A percentile compares a stretch with the other conserved stretches of the same genome.
Conservation (phyloP, 805 yeast species). For the Pichia deserticola region DNA sequence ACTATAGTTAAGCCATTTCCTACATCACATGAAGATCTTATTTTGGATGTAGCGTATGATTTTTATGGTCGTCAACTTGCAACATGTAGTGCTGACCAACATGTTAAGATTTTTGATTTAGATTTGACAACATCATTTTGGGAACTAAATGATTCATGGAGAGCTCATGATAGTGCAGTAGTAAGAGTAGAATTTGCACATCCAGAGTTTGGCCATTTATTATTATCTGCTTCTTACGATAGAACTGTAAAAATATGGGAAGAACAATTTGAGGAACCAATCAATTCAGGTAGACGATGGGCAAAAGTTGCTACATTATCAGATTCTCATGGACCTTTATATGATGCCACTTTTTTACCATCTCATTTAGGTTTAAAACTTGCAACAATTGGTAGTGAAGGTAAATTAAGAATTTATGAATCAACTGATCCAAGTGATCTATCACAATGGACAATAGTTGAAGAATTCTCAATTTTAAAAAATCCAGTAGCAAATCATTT, state of each 20-base stretch:
- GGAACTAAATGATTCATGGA: constrained; percentile 85
- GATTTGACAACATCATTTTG: constrained; percentile 63
- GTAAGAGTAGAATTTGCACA: constrained; percentile 86
- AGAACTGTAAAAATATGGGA: constrained; percentile 87
- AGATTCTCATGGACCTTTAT: constrained; percentile 83
- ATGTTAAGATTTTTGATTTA: constrained; percentile 78
- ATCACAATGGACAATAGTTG: constrained; percentile 69
- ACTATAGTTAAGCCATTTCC: constrained; percentile 58
- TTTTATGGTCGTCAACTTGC: constrained; percentile 90
- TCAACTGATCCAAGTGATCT: constrained; percentile 86
- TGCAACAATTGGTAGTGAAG: constrained; percentile 87
- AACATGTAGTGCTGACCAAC: constrained; percentile 93
- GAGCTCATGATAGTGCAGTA: constrained; percentile 87
- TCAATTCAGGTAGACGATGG: constrained; percentile 83
- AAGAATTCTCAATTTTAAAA: constrained; percentile 59
- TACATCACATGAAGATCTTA: constrained; percentile 88
- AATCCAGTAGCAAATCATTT: constrained; percentile 72
- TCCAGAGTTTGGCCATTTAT: constrained; percentile 83
- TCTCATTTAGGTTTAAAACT: constrained; percentile 71
- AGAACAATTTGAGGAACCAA: constrained; percentile 71
- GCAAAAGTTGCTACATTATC: constrained; percentile 63
- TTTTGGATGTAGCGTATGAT: constrained; percentile 86
- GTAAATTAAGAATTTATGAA: constrained; percentile 76
- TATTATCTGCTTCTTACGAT: constrained; percentile 88
- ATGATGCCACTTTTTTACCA: constrained; percentile 87